Evolutionary conservation across 1,139 yeast species (phyloP).

Genomic region (Sugiyamaella grinbergsii): DNA sequence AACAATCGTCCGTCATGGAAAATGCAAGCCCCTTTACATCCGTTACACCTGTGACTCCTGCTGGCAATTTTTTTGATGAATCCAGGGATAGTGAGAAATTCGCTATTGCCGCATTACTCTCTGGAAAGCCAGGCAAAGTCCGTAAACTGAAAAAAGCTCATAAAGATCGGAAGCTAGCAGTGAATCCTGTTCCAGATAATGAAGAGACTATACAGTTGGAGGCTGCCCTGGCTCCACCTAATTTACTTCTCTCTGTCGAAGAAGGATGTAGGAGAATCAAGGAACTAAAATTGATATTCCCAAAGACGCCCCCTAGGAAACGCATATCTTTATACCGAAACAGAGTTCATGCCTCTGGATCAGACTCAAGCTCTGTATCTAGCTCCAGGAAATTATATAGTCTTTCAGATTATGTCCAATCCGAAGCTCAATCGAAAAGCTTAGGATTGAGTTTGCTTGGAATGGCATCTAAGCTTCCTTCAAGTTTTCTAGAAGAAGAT

Average conservation of each 20-base stretch:
- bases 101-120: conserved; percentile 6
- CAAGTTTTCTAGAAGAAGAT: conserved; percentile 15
- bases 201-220: too few relatives aligned
- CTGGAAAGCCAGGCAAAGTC: conserved; percentile 23
- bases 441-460: not conserved
- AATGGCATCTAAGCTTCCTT: conserved; percentile 17
- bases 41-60: not conserved
- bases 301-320: conserved; percentile 2
- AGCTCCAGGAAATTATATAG: not conserved
- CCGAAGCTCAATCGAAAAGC: not conserved
- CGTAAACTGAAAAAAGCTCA: not conserved
- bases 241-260: conserved; percentile 12
- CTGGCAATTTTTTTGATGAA: not conserved
- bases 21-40: too few relatives aligned
- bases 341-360: not conserved
- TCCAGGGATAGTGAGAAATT: not conserved
- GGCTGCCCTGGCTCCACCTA: conserved; percentile 4
- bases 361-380: not conserved
- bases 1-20: not conserved
- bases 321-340: not conserved
- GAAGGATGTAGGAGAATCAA: conserved; percentile 15
- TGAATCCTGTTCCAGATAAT: too few relatives aligned
- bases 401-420: not conserved
- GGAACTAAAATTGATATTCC: conserved; percentile 17
- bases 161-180: not conserved